Evolutionary conservation across 1,284 basidiomycete species (phyloP).

Genomic region (Ceratobasidium sp.): DNA sequence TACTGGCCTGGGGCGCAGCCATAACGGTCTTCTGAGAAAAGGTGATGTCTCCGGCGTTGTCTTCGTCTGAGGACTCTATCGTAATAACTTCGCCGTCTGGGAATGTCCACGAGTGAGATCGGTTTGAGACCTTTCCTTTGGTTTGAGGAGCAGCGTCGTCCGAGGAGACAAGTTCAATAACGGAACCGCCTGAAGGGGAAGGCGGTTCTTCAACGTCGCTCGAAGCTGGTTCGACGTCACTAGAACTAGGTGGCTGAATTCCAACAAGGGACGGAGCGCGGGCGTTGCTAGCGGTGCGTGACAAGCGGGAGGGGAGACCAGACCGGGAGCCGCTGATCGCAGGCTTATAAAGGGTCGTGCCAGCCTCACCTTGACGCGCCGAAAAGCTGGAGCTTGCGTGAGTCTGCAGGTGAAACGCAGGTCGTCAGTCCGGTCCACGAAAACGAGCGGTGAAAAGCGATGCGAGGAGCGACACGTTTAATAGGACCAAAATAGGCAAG

Average conservation of each 20-base stretch:
- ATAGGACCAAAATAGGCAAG: conserved; percentile 24
- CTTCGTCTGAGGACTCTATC: conserved; percentile 29
- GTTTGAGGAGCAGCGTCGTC: neutral
- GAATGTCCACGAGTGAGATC: neutral
- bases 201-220: conserved; percentile 25
- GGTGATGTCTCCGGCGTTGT: neutral
- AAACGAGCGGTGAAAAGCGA: conserved; percentile 34
- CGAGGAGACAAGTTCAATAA: conserved; percentile 27
- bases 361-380: conserved; percentile 4
- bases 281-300: conserved; percentile 10
- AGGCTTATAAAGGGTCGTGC: neutral
- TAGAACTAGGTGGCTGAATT: conserved; percentile 19
- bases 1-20: neutral
- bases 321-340: neutral
- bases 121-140: neutral
- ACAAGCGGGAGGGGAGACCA: conserved; percentile 2
- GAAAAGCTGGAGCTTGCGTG: neutral
- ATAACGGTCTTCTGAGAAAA: neutral
- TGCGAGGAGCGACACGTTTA: conserved; percentile 9
- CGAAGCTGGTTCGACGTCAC: conserved; percentile 22
- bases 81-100: conserved; percentile 35
- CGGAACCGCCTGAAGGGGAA: conserved; percentile 7
- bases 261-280: conserved; percentile 6
- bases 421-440: conserved; percentile 16
- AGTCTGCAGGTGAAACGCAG: conserved; percentile 25